Conservation (phyloP, 2,329 filamentous ascomycete genomes). For the Thielaviopsis populi region DNA sequence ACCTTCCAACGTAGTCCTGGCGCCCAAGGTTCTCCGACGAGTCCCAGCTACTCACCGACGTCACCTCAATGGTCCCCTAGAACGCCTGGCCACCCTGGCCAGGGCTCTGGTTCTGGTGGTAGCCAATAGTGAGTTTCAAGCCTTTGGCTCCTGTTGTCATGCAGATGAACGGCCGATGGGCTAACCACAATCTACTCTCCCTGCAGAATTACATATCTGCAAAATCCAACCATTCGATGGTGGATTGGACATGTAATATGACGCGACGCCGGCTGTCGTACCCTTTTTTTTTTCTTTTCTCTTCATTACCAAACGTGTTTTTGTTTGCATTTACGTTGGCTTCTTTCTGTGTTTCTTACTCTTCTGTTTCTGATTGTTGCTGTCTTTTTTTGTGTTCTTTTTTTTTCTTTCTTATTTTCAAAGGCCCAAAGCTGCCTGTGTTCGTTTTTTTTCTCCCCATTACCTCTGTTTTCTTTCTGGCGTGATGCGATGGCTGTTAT, state of each 20-base stretch:
- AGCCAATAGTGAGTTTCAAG: slow-evolving; percentile 25
- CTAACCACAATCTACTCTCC: slow-evolving; percentile 23
- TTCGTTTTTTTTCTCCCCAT: slow-evolving; percentile 11
- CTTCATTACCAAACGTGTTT: slow-evolving; percentile 3
- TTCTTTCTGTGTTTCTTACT: slow-evolving; percentile 10
- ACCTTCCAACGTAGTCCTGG: slow-evolving; percentile 41
- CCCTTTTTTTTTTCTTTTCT: slow-evolving; percentile 3
- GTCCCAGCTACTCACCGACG: slow-evolving; percentile 58
- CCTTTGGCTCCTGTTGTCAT: background rate
- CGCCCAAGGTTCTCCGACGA: slow-evolving; percentile 45
- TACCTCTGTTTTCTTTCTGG: slow-evolving; percentile 13
- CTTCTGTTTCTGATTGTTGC: slow-evolving; percentile 1
- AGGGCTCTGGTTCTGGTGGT: slow-evolving; percentile 23
- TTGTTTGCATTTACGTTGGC: slow-evolving; percentile 17
- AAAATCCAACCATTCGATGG: background rate
- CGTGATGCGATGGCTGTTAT: slow-evolving; percentile 7
- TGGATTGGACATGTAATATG: slow-evolving; percentile 6
- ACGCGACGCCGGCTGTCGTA: slow-evolving; percentile 8
- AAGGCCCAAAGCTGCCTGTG: slow-evolving; percentile 3
- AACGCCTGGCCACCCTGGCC: slow-evolving; percentile 28
- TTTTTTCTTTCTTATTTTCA: slow-evolving; percentile 10
- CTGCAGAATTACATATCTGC: slow-evolving; percentile 25
- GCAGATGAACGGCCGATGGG: background rate
- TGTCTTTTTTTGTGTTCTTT: background rate
- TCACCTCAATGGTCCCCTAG: slow-evolving; percentile 35